phyloP scores from a whole-genome alignment of 352 stramenopile species.

The Pythium dissotocum region DNA sequence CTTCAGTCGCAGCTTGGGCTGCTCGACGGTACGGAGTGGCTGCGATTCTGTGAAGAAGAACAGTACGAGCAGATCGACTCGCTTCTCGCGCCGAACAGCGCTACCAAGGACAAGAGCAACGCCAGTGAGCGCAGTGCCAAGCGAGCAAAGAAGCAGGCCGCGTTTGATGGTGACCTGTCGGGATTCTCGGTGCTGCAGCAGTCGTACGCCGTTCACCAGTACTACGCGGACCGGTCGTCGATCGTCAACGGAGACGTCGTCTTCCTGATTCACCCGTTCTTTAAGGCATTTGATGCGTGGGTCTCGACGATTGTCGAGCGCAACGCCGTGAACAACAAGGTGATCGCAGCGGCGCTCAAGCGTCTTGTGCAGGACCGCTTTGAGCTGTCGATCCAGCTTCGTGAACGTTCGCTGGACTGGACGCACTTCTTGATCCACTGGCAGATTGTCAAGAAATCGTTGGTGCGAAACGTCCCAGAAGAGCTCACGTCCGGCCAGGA shows the following conservation, averaged over 20 bases:
- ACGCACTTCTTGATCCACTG: conserved; percentile 84
- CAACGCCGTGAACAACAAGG: conserved; percentile 24
- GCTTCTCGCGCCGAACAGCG: conserved; percentile 25
- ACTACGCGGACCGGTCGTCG: conserved; percentile 69
- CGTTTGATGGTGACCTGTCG: conserved; percentile 38
- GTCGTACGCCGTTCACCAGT: conserved; percentile 79
- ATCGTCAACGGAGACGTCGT: conserved; percentile 69
- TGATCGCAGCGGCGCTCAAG: conserved; percentile 36
- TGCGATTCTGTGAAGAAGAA: conserved; percentile 73
- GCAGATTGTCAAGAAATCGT: conserved; percentile 73
- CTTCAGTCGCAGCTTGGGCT: conserved; percentile 51
- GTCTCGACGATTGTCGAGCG: conserved; percentile 8
- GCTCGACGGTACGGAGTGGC: conserved; percentile 60
- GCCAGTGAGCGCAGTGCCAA: conserved; percentile 21
- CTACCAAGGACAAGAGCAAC: conserved; percentile 5
- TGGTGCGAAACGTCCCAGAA: conserved; percentile 24
- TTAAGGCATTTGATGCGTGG: conserved; percentile 55
- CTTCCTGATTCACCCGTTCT: conserved; percentile 70
- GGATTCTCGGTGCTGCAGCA: conserved; percentile 74
- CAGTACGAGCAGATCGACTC: conserved; percentile 58
- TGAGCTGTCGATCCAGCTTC: conserved; percentile 80
- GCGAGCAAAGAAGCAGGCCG: conserved; percentile 26
- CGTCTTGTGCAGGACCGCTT: conserved; percentile 57
- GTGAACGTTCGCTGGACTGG: conserved; percentile 58
- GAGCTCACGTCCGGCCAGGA: conserved; percentile 8